Evolutionary conservation across 768 basidiomycete species (phyloP).

Genomic region (Termitomyces sp.): DNA sequence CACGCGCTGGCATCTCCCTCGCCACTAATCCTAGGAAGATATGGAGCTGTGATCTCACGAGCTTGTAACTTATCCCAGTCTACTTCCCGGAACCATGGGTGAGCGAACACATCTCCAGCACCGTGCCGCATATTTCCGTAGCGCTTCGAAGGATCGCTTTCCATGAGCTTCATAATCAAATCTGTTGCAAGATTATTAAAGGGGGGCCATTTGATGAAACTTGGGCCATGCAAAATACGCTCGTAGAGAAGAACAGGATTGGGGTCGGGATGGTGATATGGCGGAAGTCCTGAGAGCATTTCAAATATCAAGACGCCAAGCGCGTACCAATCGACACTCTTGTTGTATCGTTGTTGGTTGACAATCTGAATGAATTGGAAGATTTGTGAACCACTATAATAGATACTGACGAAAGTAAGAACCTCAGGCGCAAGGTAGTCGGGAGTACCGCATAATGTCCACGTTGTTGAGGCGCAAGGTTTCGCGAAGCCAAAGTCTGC

Average conservation of each 20-base stretch:
- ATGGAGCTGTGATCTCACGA: slow-evolving; percentile 92
- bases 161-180: slow-evolving; percentile 87
- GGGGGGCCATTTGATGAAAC: slow-evolving; percentile 73
- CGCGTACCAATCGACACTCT: slow-evolving; percentile 98
- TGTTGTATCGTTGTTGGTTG: slow-evolving; percentile 83
- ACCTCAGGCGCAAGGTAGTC: slow-evolving; percentile 98
- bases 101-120: slow-evolving; percentile 86
- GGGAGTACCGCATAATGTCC: slow-evolving; percentile 93
- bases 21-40: slow-evolving; percentile 84
- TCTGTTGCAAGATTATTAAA: slow-evolving; percentile 76
- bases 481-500: slow-evolving; percentile 98
- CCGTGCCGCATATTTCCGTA: slow-evolving; percentile 89
- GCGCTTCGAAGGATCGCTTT: slow-evolving; percentile 79
- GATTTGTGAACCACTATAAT: slow-evolving; percentile 10
- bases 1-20: slow-evolving; percentile 96
- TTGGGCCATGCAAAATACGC: slow-evolving; percentile 76
- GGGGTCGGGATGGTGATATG: slow-evolving; percentile 84
- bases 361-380: slow-evolving; percentile 46
- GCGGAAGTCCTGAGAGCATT: slow-evolving; percentile 94
- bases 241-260: slow-evolving; percentile 89
- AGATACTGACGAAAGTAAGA: slow-evolving; percentile 2
- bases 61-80: slow-evolving; percentile 79
- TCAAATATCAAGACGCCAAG: slow-evolving; percentile 96
- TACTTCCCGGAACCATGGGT: slow-evolving; percentile 93
- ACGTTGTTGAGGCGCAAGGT: slow-evolving; percentile 78